A percentile compares a stretch with the other conserved stretches of the same genome.
Conservation (phyloP, 371 early-diverging fungal genomes). For the Actinomucor elegans region DNA sequence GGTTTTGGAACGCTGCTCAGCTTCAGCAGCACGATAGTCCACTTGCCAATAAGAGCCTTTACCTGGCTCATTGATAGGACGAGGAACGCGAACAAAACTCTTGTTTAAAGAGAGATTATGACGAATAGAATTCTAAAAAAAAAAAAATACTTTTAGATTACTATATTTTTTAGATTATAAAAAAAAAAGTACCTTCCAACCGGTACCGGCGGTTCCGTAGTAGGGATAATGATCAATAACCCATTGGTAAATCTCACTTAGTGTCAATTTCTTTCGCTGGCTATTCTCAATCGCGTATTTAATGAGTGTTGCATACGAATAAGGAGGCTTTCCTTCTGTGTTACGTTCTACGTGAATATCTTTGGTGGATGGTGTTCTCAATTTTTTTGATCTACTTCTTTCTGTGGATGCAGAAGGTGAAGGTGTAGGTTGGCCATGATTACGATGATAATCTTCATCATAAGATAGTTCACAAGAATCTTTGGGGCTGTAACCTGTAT, state of each 20-base stretch:
- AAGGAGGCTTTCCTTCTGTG: conserved; percentile 69
- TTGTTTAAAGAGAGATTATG: conserved; percentile 97
- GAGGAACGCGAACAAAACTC: conserved; percentile 85
- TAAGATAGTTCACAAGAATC: conserved; percentile 25
- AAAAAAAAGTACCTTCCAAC: conserved; percentile 72
- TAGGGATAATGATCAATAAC: conserved; percentile 79
- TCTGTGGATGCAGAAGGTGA: conserved; percentile 29
- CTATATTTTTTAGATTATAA: not conserved
- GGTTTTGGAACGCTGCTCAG: conserved; percentile 20
- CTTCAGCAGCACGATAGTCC: conserved; percentile 42
- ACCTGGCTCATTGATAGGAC: conserved; percentile 87
- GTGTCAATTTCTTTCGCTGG: conserved; percentile 69
- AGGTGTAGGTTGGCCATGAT: conserved; percentile 24
- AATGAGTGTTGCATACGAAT: conserved; percentile 88
- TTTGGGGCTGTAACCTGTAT: conserved; percentile 13
- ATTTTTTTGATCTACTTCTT: conserved; percentile 21
- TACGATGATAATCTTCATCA: conserved; percentile 12
- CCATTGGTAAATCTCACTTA: conserved; percentile 91
- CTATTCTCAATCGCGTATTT: conserved; percentile 81
- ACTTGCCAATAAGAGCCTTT: conserved; percentile 97
- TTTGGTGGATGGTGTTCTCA: conserved; percentile 19
- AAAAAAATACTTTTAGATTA: not conserved
- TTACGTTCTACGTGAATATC: conserved; percentile 28
- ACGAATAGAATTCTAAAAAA: conserved; percentile 87
- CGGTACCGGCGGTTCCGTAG: conserved; percentile 70